Base-by-base conservation (phyloP, 352 stramenopile genomes). In the Phytopythium delawarense region DNA sequence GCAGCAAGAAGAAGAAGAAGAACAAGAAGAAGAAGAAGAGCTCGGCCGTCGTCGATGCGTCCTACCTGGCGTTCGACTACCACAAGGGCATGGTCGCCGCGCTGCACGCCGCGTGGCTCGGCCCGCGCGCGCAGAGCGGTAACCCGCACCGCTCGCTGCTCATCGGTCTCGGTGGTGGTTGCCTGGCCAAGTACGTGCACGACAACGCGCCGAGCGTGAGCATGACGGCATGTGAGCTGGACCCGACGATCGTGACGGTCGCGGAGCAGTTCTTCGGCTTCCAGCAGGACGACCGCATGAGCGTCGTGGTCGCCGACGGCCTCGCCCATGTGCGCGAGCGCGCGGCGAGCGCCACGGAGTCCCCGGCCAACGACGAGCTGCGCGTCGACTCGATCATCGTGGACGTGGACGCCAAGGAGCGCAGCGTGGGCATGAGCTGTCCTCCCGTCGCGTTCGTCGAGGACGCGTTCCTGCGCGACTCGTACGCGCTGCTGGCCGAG, bases 241-340 rank as follows among this genome's bases (percentile, higher is more conserved):
- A 94, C 48, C 72, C 66, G 35, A 76, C 52, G 3, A 79, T 95
- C 25, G 74, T 89, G 45, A 66, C 63, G 18, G 71, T 91, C 21
- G 86, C 86, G 2, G 72, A 85, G 59, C 64, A 83, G 40, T 88
- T 74, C 48, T 95, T 95, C 32, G 86, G 84, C 32, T 89, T 95
- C 54, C 56, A 66, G 25, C 67, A 71, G 46, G 77, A 84, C 52
- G 66, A 74, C 16, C 65, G 60, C 7, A 79, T 82, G 59, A 60
- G 61, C 2, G 72, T 89, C 15, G 59, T 81, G 23, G 65, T 90
- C 11, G 63, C 62, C 15, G 78, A 91, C 52, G 81, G 80, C 20
- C 57, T 90, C 11, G 67, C 75, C 12, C 82, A 76, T 30, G 65
- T 86, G 21, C 40, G 44, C 11, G 44, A 46, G 30, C 48, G 42